A percentile compares a stretch with the other conserved stretches of the same genome.
Conservation (phyloP, 2,329 filamentous ascomycete genomes). For the Pseudogymnoascus sp. region DNA sequence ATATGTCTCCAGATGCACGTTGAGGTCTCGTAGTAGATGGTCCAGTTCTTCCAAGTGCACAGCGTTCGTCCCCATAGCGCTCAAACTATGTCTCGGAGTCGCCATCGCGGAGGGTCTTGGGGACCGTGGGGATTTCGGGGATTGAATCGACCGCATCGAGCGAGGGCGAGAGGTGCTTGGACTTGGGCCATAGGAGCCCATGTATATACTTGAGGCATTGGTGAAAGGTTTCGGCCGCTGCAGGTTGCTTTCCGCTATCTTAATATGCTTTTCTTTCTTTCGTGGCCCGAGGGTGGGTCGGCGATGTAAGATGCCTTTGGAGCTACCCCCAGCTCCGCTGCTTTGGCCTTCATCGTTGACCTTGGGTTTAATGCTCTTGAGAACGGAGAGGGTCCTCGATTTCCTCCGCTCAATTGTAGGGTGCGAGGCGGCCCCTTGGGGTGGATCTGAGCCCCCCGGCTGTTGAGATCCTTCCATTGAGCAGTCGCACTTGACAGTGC, state of each 20-base stretch:
- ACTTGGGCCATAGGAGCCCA: constrained; percentile 27
- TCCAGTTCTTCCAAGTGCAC: constrained; percentile 18
- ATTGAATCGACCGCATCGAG: constrained; percentile 14
- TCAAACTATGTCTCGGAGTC: neutral
- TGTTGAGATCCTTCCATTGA: constrained; percentile 1
- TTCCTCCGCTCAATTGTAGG: neutral
- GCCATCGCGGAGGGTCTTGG: neutral
- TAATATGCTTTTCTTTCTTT: constrained; percentile 22
- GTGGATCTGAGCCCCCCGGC: neutral
- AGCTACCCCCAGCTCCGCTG: neutral
- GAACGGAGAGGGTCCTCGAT: neutral
- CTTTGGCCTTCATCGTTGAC: neutral
- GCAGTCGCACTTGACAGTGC: neutral
- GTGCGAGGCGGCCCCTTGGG: neutral
- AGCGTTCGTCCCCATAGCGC: neutral
- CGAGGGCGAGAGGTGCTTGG: constrained; percentile 23
- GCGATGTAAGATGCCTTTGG: constrained; percentile 18
- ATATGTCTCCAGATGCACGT: constrained; percentile 35
- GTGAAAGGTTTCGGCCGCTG: constrained; percentile 16
- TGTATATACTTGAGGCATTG: constrained; percentile 26
- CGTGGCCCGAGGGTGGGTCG: constrained; percentile 11
- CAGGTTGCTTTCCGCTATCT: constrained; percentile 18
- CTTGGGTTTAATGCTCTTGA: neutral
- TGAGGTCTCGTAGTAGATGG: constrained; percentile 26
- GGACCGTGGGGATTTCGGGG: constrained; percentile 11